Evolutionary conservation across 1,284 basidiomycete genomes (phyloP).

Genomic region (Fomitiporia mediterranea): DNA sequence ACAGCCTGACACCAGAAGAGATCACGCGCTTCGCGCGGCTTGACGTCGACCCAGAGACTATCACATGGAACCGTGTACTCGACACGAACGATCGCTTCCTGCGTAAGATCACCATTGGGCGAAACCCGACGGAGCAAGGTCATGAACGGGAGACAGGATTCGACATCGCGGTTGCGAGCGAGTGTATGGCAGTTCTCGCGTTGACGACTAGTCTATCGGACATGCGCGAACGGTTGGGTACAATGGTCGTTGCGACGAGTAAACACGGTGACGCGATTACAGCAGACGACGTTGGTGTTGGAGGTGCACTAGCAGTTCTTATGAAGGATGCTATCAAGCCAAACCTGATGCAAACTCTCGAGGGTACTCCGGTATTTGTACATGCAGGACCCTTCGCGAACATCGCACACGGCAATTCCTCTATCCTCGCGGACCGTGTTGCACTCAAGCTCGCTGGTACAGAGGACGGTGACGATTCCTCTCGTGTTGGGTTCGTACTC

Average conservation of each 20-base stretch:
- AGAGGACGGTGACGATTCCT: conserved; percentile 84
- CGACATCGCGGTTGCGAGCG: conserved; percentile 96
- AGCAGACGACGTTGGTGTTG: conserved; percentile 94
- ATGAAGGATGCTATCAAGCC: conserved; percentile 99
- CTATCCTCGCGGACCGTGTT: conserved; percentile 93
- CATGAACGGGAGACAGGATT: conserved; percentile 88
- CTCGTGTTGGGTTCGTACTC: conserved; percentile 89
- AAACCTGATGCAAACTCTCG: conserved; percentile 97
- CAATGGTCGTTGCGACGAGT: conserved; percentile 96
- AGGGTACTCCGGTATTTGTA: conserved; percentile 98
- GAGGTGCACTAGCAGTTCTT: conserved; percentile 93
- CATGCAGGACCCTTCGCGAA: conserved; percentile 99
- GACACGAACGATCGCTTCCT: conserved; percentile 98
- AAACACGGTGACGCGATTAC: conserved; percentile 91
- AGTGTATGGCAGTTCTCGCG: conserved; percentile 98
- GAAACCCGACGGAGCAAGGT: conserved; percentile 87
- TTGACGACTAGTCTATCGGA: conserved; percentile 85
- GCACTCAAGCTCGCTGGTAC: conserved; percentile 96
- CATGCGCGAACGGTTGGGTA: conserved; percentile 88
- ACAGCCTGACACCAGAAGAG: conserved; percentile 91
- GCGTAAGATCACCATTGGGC: conserved; percentile 91
- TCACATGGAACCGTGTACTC: conserved; percentile 97
- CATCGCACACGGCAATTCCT: conserved; percentile 99
- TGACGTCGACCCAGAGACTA: conserved; percentile 87
- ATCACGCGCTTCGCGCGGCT: conserved; percentile 86